Base-by-base conservation (phyloP, 495 filamentous ascomycete species). In the Lasiosphaeria hispida region DNA sequence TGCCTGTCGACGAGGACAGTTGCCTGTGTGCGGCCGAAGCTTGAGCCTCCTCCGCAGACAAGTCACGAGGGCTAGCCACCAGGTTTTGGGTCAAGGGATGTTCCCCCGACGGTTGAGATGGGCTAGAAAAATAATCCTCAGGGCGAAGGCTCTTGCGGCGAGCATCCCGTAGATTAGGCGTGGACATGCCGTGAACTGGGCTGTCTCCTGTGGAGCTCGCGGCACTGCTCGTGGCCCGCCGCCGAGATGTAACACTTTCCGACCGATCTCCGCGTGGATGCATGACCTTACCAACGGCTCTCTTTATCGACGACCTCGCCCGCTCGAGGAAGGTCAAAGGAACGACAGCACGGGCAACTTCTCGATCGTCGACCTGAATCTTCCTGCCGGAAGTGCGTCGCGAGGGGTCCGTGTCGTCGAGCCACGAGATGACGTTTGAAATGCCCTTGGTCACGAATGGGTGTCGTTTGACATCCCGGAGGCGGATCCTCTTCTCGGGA, bases 381-480 rank as follows among this genome's bases (percentile, higher is more conserved):
- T 85, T 90, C 72, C 90, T 87, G 58, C 91, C 91, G 53, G 92
- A 86, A 57, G 86, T 88, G 58, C 87, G 87, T 30, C 85, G 81
- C 18, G 80, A 85, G 6, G 93, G 92, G 69, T 99, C 95, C 6
- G 91, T 96, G 55, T 96, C 90, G 62, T 97, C 91, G 13, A 97
- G 82, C 94, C 94, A 99, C 3, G 77, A 74, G 18, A 82, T 75
- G 42, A 87, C 83, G 61, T 96, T 87, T 34, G 81, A 74, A 44
- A 99, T 82, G 42, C 87, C 93, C 44, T 85, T 71, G n/a, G 92
- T 78, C 36, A 96, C 87, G 92, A 94, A 99, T n/a, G 89, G 87
- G 65, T 99, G 94, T 54, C 87, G 89, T 69, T 97, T 97, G 63
- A 97, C 93, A 64, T 97, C 93, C 59, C 87, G 88, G 48, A 99